Evolutionary conservation across 768 basidiomycete genomes (phyloP).

Genomic region (Filobasidium wieringae): DNA sequence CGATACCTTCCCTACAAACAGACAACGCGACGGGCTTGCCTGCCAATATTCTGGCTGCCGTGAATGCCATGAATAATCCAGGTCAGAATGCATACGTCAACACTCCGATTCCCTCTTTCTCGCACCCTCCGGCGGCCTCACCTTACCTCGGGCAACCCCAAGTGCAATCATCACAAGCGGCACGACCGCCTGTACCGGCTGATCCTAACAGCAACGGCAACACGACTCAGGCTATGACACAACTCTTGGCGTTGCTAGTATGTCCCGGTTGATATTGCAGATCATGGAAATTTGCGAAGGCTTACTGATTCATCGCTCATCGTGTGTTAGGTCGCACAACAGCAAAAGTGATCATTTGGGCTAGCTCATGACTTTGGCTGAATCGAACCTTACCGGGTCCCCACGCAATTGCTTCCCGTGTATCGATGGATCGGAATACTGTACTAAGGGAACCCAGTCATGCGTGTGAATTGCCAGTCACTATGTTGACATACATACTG

Average conservation of each 20-base stretch:
- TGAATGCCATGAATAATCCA: not conserved
- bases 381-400: too few species aligned
- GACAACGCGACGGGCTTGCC: not conserved
- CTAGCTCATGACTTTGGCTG: too few species aligned
- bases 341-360: not conserved
- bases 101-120: not conserved
- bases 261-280: slow-evolving; percentile 5
- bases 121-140: not conserved
- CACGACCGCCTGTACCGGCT: not conserved
- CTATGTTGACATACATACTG: too few species aligned
- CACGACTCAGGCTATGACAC: slow-evolving; percentile 15
- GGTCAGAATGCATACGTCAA: not conserved
- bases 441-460: too few species aligned
- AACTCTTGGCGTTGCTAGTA: slow-evolving; percentile 21
- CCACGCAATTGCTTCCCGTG: too few species aligned
- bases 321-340: not conserved
- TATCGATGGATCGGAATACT: too few species aligned
- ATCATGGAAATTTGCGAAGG: not conserved
- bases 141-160: not conserved
- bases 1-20: not conserved
- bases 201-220: not conserved
- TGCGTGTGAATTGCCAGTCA: too few species aligned
- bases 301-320: not conserved
- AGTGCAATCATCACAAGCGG: not conserved
- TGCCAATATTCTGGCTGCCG: not conserved